Evolutionary conservation across 2,329 filamentous ascomycete species (phyloP).

Genomic region (Cercospora berteroae): DNA sequence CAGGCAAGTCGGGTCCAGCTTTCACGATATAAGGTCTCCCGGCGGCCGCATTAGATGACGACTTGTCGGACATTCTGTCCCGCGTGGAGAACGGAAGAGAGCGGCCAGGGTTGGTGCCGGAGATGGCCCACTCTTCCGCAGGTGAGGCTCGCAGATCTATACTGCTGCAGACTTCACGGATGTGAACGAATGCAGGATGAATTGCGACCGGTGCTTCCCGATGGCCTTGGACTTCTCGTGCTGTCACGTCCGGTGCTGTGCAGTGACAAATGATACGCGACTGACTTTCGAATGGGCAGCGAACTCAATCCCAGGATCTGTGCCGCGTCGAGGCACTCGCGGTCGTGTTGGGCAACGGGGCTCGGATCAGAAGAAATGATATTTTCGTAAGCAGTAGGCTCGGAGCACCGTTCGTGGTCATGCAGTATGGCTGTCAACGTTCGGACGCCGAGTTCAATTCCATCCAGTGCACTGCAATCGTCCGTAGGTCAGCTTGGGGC

Average conservation of each 20-base stretch:
- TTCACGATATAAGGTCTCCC: conserved; percentile 7
- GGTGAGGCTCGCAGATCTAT: neutral
- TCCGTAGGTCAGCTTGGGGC: neutral
- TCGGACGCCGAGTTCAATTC: neutral
- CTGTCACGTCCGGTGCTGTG: neutral
- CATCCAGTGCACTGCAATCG: neutral
- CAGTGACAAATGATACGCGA: neutral
- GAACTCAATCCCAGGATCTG: neutral
- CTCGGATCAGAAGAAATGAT: neutral
- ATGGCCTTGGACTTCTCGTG: neutral
- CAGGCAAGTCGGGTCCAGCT: conserved; percentile 5
- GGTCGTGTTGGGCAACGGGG: neutral
- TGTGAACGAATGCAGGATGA: neutral
- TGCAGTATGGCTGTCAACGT: neutral
- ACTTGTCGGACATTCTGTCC: conserved; percentile 6
- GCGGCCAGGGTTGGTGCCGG: neutral
- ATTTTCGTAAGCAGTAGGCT: neutral
- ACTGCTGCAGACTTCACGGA: neutral
- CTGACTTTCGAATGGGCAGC: neutral
- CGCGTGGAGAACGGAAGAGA: neutral
- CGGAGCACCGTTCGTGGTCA: neutral
- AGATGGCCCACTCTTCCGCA: neutral
- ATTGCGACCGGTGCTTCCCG: neutral
- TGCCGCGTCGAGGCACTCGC: neutral
- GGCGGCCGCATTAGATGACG: neutral